phyloP scores from a whole-genome alignment of 441 rosid genomes.

The Dalechampia spathulata region DNA sequence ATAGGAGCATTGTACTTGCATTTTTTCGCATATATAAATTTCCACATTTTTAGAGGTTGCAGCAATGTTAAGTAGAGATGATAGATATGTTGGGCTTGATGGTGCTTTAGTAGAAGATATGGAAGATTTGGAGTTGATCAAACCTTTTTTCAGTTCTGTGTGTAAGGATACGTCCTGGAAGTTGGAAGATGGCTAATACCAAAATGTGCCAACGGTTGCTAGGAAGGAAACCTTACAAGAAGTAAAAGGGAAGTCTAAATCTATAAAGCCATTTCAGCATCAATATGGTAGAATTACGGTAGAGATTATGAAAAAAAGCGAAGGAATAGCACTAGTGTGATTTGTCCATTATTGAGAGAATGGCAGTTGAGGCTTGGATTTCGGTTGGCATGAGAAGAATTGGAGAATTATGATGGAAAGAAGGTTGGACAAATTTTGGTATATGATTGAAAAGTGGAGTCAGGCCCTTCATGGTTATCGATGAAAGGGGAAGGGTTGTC shows the following conservation, averaged over 20 bases:
- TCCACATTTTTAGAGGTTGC: conserved; percentile 72
- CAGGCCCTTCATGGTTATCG: conserved; percentile 83
- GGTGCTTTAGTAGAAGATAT: conserved; percentile 29
- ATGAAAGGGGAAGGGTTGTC: conserved; percentile 58
- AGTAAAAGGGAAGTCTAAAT: conserved; percentile 23
- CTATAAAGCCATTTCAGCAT: conserved; percentile 50
- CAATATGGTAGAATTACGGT: conserved; percentile 70
- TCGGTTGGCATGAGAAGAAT: conserved; percentile 93
- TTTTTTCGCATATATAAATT: conserved; percentile 72
- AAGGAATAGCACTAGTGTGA: conserved; percentile 55
- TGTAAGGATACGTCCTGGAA: conserved; percentile 60
- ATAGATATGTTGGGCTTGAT: conserved; percentile 40
- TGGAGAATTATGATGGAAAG: conserved; percentile 42
- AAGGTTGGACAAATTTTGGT: conserved; percentile 34
- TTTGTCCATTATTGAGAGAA: conserved; percentile 56
- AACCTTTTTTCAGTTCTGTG: conserved; percentile 44
- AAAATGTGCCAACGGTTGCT: conserved; percentile 50
- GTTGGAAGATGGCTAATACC: conserved; percentile 51
- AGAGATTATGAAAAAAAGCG: conserved; percentile 62
- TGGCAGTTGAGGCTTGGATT: conserved; percentile 94
- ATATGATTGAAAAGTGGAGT: conserved; percentile 38
- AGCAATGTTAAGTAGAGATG: conserved; percentile 61
- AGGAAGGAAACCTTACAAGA: conserved; percentile 37
- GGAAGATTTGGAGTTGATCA: conserved; percentile 50
- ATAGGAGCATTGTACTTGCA: conserved; percentile 60